A percentile compares a stretch with the other conserved stretches of the same genome.
Evolutionary conservation across 164 flowering plant species (phyloP).

Genomic region (Chimonanthus praecox): DNA sequence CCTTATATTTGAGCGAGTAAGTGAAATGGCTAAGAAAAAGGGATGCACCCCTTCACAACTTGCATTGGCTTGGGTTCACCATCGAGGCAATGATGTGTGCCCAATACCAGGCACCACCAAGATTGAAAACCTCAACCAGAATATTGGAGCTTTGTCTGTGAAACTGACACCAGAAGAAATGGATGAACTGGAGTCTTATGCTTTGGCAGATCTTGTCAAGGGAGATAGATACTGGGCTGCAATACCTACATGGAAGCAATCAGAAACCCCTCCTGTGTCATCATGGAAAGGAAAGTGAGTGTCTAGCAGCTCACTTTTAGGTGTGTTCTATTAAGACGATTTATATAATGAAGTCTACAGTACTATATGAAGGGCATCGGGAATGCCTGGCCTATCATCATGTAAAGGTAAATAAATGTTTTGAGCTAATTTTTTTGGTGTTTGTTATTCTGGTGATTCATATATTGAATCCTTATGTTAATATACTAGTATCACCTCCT

Average conservation of each 20-base stretch:
- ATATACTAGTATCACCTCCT: too few species aligned
- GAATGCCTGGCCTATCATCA: too few species aligned
- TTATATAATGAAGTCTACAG: too few species aligned
- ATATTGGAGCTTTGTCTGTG: constrained; percentile 36
- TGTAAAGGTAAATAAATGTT: too few species aligned
- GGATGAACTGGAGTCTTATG: constrained; percentile 31
- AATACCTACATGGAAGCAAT: constrained; percentile 5
- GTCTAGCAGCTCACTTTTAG: too few species aligned
- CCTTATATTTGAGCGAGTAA: constrained; percentile 23
- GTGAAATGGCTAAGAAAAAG: constrained; percentile 25
- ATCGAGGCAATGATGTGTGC: constrained; percentile 31
- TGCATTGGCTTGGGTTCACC: constrained; percentile 41
- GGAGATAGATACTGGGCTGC: constrained; percentile 24
- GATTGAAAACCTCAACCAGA: constrained; percentile 37
- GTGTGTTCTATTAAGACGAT: too few species aligned
- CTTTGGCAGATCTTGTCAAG: constrained; percentile 21
- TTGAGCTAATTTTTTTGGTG: too few species aligned
- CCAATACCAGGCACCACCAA: constrained; percentile 51
- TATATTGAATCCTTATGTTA: too few species aligned
- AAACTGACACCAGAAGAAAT: constrained; percentile 33
- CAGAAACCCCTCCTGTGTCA: constrained; percentile 21
- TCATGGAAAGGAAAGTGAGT: constrained; percentile 1
- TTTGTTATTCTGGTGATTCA: too few species aligned
- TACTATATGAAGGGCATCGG: too few species aligned
- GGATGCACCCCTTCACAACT: constrained; percentile 36